A percentile compares a stretch with the other conserved stretches of the same genome.
These are phyloP conservation scores for Leishmania mexicana DNA, from an alignment of 208 protist species.

Conservation along the genomic window DNA sequence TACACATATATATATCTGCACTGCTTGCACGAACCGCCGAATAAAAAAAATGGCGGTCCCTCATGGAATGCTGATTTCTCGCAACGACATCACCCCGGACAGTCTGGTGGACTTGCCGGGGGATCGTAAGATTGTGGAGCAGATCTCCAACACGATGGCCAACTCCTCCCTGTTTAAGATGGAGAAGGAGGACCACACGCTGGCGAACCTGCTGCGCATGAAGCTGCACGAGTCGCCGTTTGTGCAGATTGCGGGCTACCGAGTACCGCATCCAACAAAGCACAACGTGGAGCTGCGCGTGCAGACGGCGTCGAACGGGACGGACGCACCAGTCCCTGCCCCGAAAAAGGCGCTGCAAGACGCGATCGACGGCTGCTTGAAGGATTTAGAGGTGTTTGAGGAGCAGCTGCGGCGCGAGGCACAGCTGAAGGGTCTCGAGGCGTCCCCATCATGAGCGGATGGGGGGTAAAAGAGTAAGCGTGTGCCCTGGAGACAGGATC, in stretches of 20 bases:
- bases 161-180: slow-evolving; percentile 91
- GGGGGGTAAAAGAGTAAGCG: not conserved
- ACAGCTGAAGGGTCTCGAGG: slow-evolving; percentile 62
- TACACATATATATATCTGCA: not conserved
- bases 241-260: slow-evolving; percentile 89
- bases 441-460: not conserved
- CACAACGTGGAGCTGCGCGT: slow-evolving; percentile 87
- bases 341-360: slow-evolving; percentile 80
- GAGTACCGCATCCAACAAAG: slow-evolving; percentile 91
- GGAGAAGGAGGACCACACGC: slow-evolving; percentile 90
- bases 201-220: slow-evolving; percentile 90
- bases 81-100: slow-evolving; percentile 91
- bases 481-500: not conserved
- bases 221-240: slow-evolving; percentile 82
- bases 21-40: not conserved
- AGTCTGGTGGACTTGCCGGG: slow-evolving; percentile 88
- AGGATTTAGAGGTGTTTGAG: slow-evolving; percentile 81
- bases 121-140: slow-evolving; percentile 81
- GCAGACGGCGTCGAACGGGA: slow-evolving; percentile 77
- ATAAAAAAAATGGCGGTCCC: slow-evolving; percentile 45
- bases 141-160: slow-evolving; percentile 73
- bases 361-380: slow-evolving; percentile 79
- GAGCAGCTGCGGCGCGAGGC: slow-evolving; percentile 68
- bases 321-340: slow-evolving; percentile 54
- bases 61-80: slow-evolving; percentile 92